These are phyloP conservation scores for Daldinia childiae DNA, from an alignment of 495 filamentous ascomycete genomes.

Conservation along the genomic window DNA sequence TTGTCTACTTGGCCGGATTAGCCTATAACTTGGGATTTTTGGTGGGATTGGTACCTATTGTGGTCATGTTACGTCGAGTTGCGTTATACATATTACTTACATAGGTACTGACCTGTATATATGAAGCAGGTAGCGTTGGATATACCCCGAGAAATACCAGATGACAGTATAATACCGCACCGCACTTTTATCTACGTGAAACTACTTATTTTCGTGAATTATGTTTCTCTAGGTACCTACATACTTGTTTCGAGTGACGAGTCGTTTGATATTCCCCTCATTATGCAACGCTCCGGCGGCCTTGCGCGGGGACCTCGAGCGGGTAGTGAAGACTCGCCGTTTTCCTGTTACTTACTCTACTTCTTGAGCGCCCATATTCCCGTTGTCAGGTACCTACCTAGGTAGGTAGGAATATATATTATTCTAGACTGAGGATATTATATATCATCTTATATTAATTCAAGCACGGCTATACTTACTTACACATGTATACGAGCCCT, in stretches of 20 bases:
- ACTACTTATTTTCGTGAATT: not conserved
- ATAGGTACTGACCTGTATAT: not conserved
- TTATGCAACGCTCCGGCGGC: not conserved
- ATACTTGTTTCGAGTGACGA: not conserved
- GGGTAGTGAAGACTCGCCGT: no score
- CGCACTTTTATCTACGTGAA: not conserved
- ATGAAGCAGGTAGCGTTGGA: conserved; percentile 13
- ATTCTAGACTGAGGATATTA: no score
- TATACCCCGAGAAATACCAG: conserved; percentile 15
- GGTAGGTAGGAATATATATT: no score
- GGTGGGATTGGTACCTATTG: not conserved
- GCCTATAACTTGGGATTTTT: not conserved
- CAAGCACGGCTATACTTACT: no score
- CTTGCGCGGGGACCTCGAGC: not conserved
- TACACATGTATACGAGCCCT: no score
- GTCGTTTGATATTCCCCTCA: not conserved
- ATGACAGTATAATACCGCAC: not conserved
- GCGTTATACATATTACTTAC: not conserved
- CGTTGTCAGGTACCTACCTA: no score
- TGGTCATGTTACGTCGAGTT: not conserved
- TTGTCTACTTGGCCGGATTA: not conserved
- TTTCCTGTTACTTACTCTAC: no score
- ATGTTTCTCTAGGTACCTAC: no score
- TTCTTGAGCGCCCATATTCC: no score
- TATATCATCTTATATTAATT: no score